These are phyloP conservation scores for Penicillium sp. DNA, from an alignment of 2,329 filamentous ascomycete genomes.

Conservation along the genomic window DNA sequence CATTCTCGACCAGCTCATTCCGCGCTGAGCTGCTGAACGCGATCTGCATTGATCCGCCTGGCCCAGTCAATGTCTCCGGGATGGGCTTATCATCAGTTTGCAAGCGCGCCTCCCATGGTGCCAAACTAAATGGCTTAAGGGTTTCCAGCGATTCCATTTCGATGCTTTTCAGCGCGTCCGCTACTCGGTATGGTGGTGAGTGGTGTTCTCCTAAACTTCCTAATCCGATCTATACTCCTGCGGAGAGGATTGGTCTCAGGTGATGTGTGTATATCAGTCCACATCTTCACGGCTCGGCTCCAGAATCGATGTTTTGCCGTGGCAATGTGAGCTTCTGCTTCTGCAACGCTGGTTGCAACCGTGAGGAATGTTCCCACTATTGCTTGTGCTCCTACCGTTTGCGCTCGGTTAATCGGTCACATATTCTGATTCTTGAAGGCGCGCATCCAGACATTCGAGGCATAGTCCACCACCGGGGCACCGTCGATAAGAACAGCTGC, in stretches of 20 bases:
- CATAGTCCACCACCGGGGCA: slow-evolving; percentile 33
- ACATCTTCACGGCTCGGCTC: slow-evolving; percentile 24
- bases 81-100: not conserved
- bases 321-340: slow-evolving; percentile 29
- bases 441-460: slow-evolving; percentile 25
- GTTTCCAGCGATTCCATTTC: slow-evolving; percentile 18
- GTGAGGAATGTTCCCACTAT: slow-evolving; percentile 30
- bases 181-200: slow-evolving; percentile 10
- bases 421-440: slow-evolving; percentile 19
- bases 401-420: slow-evolving; percentile 25
- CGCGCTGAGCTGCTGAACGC: slow-evolving; percentile 25
- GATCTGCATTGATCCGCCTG: slow-evolving; percentile 14
- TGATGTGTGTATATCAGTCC: slow-evolving; percentile 20
- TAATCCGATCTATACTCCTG: slow-evolving; percentile 20
- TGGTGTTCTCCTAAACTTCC: slow-evolving; percentile 18
- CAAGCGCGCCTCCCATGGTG: slow-evolving; percentile 7
- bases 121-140: slow-evolving; percentile 10
- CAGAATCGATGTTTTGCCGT: slow-evolving; percentile 21
- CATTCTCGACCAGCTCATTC: slow-evolving; percentile 22
- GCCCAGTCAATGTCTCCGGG: not conserved
- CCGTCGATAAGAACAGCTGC: slow-evolving; percentile 28
- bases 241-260: slow-evolving; percentile 19
- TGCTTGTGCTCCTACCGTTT: slow-evolving; percentile 29
- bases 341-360: slow-evolving; percentile 27
- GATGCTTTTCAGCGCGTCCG: not conserved